Base-by-base conservation (phyloP, 148 eudicot species). In the Vaccinium corymbosum region DNA sequence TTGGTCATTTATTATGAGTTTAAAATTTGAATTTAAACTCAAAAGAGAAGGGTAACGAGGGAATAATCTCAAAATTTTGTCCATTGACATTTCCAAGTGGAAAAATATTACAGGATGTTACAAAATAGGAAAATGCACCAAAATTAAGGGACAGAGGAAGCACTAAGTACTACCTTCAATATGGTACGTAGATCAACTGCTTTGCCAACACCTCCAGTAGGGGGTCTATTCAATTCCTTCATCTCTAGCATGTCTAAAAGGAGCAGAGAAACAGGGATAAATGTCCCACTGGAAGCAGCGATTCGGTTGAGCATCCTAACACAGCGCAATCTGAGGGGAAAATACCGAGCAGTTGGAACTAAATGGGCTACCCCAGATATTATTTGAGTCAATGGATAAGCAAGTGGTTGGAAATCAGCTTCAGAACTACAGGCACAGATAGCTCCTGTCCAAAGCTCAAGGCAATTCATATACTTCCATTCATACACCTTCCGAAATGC, bases 371-470 rank as follows among this genome's bases (percentile, higher is more conserved):
- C 98, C 62, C 98, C 99, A 76, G 93, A 90, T 80, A 97, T 95
- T 78, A 97, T 95, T 88, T 97, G 99, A n/a, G 98, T 91, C 91
- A 97, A 81, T 25, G 99, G 99, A 90, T 97, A 97, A 62, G 99
- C 95, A 82, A 97, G 95, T 77, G 98, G 95, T 71, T 81, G 91
- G 82, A 97, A 90, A 78, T 97, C 98, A 71, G 93, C 87, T 85
- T 94, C 98, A 64, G 90, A 89, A 82, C 98, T 86, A 87, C 92
- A 91, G 50, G 90, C 92, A 86, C 97, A 94, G 81, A 97, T 88
- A 85, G 98, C 98, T 88, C 90, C 93, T 84, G 96, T 93, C 99
- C 99, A 97, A 80, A 97, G 99, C 91, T 97, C 98, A 68, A 97
- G 98, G 84, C 99, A 97, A 66, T 92, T 92, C 75, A 97, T 91